Conservation (phyloP, 164 flowering plant species). For the Nymphaea thermarum region DNA sequence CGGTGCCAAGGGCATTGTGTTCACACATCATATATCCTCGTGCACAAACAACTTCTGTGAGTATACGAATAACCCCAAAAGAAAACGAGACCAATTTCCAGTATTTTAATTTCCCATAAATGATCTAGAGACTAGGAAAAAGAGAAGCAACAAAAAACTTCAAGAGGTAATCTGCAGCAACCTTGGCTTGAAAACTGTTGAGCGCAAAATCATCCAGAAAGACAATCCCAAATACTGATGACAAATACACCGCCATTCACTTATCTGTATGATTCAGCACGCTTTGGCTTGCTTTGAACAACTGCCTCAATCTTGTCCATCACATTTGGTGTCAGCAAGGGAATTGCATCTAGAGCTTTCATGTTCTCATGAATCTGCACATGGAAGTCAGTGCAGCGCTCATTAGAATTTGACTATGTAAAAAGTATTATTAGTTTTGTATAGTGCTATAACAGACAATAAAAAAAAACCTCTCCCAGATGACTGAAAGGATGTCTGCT, state of each 20-base stretch:
- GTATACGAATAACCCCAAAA: too few relatives aligned
- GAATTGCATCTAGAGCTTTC: conserved; percentile 92
- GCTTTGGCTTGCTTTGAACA: conserved; percentile 93
- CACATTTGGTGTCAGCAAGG: conserved; percentile 67
- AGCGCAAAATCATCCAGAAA: not conserved
- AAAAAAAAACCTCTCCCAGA: too few relatives aligned
- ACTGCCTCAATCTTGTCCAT: conserved; percentile 87
- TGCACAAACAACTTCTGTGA: too few relatives aligned
- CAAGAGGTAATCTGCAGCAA: not conserved
- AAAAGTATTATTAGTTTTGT: not conserved
- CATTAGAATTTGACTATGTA: not conserved
- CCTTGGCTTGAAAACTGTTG: not conserved
- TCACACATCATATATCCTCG: too few relatives aligned
- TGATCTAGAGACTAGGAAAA: too few relatives aligned
- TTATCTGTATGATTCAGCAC: conserved; percentile 73
- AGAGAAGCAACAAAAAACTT: not conserved
- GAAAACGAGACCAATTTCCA: too few relatives aligned
- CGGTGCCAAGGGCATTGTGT: too few relatives aligned
- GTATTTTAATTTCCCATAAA: too few relatives aligned
- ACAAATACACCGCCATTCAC: not conserved
- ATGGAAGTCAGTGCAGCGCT: not conserved
- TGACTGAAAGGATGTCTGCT: too few relatives aligned
- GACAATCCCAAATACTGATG: not conserved
- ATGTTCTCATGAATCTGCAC: conserved; percentile 88
- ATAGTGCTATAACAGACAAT: too few relatives aligned